Percentiles rank a stretch among this genome's conserved stretches.
Evolutionary conservation across 73 alveolate species (phyloP).

Genomic region (Tetrahymena elliotti): DNA sequence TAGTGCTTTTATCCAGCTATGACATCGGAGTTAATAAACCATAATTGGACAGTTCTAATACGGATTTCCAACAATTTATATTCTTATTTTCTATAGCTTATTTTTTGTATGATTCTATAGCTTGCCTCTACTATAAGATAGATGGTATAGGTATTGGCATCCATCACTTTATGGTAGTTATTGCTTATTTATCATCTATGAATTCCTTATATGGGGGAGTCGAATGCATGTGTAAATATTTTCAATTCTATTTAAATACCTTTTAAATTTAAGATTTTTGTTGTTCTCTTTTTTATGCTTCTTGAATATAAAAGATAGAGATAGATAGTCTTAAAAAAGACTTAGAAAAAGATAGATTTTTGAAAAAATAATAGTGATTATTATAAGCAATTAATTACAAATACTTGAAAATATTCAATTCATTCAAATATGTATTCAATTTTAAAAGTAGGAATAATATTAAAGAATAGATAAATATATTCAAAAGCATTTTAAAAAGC

Average conservation of each 20-base stretch:
- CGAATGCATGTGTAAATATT: not conserved
- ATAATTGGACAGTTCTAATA: not conserved
- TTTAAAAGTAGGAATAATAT: not conserved
- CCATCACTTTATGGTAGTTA: not conserved
- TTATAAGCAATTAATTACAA: not conserved
- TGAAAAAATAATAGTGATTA: no score
- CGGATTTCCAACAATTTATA: not conserved
- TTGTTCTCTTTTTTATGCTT: not conserved
- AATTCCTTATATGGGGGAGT: not conserved
- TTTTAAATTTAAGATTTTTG: not conserved
- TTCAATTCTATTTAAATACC: not conserved
- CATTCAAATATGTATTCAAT: not conserved
- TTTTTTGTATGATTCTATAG: not conserved
- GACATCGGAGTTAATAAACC: not conserved
- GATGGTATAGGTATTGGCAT: not conserved
- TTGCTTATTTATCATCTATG: not conserved
- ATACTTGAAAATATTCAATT: no score
- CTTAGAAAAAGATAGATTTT: not conserved
- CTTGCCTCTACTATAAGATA: not conserved
- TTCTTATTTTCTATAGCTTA: not conserved
- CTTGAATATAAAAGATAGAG: not conserved
- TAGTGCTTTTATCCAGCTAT: not conserved
- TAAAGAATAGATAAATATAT: not conserved
- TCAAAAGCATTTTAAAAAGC: not conserved
- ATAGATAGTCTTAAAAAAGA: not conserved